A percentile compares a stretch with the other conserved stretches of the same genome.
Conservation (phyloP, 768 basidiomycete genomes). For the Flagelloscypha sp. region DNA sequence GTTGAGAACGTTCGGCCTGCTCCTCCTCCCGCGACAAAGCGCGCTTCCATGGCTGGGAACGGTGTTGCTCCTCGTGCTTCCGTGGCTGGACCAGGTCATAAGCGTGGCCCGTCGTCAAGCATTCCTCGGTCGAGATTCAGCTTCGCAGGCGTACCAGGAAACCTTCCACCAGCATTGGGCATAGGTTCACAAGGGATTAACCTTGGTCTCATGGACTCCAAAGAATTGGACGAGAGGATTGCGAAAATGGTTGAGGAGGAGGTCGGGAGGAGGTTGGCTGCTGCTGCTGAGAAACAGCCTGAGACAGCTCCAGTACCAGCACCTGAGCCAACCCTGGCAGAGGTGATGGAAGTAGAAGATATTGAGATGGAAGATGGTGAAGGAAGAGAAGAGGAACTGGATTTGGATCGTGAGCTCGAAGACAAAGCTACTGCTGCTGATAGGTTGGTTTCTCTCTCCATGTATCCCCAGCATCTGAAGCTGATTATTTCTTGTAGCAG, state of each 20-base stretch:
- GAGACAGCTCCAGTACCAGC: too few relatives aligned
- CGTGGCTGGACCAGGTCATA: slow-evolving; percentile 34
- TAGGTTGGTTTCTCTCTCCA: too few relatives aligned
- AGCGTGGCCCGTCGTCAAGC: slow-evolving; percentile 59
- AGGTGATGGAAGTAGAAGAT: too few relatives aligned
- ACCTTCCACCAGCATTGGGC: slow-evolving; percentile 35
- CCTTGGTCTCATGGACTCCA: slow-evolving; percentile 13
- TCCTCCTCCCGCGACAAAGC: too few relatives aligned
- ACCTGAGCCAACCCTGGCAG: too few relatives aligned
- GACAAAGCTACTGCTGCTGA: too few relatives aligned
- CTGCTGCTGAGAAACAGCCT: too few relatives aligned
- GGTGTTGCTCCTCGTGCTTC: slow-evolving; percentile 9
- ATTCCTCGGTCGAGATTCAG: slow-evolving; percentile 39
- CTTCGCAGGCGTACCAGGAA: slow-evolving; percentile 39
- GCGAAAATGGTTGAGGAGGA: slow-evolving; percentile 68
- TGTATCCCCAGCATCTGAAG: too few relatives aligned
- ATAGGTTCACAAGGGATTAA: slow-evolving; percentile 13
- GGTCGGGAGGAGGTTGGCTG: slow-evolving; percentile 57
- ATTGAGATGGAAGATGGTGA: slow-evolving; percentile 10
- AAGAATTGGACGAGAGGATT: slow-evolving; percentile 74
- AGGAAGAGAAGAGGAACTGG: slow-evolving; percentile 3
- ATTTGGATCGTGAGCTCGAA: slow-evolving; percentile 13
- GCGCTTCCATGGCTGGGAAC: too few relatives aligned
- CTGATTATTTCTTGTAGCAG: too few relatives aligned
- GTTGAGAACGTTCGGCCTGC: slow-evolving; percentile 73